phyloP scores from a whole-genome alignment of 108 stramenopile genomes.

The Cyclostephanos invisitatus region DNA sequence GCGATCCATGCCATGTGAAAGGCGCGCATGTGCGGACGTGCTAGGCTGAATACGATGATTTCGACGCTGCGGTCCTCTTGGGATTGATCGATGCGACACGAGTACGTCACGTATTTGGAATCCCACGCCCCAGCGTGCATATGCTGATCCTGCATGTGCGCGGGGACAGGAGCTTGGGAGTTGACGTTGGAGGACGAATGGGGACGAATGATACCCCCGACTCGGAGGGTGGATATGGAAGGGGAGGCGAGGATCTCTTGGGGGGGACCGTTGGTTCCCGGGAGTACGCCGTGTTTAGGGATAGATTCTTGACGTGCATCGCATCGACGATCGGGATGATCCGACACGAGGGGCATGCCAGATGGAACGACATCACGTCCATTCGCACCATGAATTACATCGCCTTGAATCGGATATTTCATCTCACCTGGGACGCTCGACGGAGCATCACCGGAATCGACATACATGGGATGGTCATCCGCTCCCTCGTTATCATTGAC shows the following conservation, averaged over 20 bases:
- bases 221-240: constrained; percentile 23
- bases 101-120: constrained; percentile 63
- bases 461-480: not conserved
- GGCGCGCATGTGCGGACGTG: constrained; percentile 86
- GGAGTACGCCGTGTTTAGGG: not conserved
- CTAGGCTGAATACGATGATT: constrained; percentile 42
- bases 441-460: not conserved
- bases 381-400: not conserved
- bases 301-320: not conserved
- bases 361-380: not conserved
- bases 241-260: not conserved
- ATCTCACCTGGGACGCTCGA: not conserved
- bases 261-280: not conserved
- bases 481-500: constrained; percentile 1
- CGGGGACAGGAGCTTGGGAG: not conserved
- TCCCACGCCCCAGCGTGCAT: constrained; percentile 55
- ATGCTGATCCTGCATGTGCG: constrained; percentile 19
- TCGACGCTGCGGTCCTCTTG: constrained; percentile 63
- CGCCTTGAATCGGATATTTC: not conserved
- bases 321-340: not conserved
- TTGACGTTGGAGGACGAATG: not conserved
- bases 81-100: constrained; percentile 53
- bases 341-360: not conserved
- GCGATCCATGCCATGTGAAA: constrained; percentile 81
- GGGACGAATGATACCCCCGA: constrained; percentile 24